These are phyloP conservation scores for Myriosclerotinia curreyana DNA, from an alignment of 2,329 filamentous ascomycete species.

Conservation along the genomic window DNA sequence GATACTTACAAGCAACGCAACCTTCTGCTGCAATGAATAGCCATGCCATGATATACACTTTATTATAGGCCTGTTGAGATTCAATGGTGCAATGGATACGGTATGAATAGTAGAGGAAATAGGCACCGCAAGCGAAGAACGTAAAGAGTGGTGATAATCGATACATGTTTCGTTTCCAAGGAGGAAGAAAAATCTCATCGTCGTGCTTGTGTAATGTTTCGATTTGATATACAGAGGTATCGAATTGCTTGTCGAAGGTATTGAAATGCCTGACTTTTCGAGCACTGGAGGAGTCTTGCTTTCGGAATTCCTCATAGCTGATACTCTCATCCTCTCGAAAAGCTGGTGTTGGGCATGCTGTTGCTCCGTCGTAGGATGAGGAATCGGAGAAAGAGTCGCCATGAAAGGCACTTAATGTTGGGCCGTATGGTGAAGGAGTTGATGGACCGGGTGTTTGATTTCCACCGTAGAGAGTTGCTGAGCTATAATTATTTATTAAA, in stretches of 20 bases:
- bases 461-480: constrained; percentile 7
- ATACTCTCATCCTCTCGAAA: constrained; percentile 10
- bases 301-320: constrained; percentile 15
- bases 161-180: constrained; percentile 30
- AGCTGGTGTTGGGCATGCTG: constrained; percentile 14
- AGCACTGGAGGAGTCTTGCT: neutral
- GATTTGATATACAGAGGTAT: constrained; percentile 21
- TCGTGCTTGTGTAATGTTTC: constrained; percentile 30
- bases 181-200: constrained; percentile 27
- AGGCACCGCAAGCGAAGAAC: constrained; percentile 26
- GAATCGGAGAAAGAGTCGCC: constrained; percentile 18
- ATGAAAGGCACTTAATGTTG: neutral
- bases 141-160: constrained; percentile 32
- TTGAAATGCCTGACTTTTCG: constrained; percentile 17
- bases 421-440: neutral
- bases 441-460: constrained; percentile 3
- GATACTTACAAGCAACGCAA: constrained; percentile 43
- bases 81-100: constrained; percentile 52
- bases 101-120: constrained; percentile 48
- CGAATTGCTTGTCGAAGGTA: constrained; percentile 10
- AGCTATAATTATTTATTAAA: constrained; percentile 15
- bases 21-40: constrained; percentile 56
- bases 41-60: constrained; percentile 52
- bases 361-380: constrained; percentile 18
- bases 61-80: constrained; percentile 45